These are phyloP conservation scores for Termitomyces eurrhizus DNA, from an alignment of 768 basidiomycete species.

Conservation along the genomic window DNA sequence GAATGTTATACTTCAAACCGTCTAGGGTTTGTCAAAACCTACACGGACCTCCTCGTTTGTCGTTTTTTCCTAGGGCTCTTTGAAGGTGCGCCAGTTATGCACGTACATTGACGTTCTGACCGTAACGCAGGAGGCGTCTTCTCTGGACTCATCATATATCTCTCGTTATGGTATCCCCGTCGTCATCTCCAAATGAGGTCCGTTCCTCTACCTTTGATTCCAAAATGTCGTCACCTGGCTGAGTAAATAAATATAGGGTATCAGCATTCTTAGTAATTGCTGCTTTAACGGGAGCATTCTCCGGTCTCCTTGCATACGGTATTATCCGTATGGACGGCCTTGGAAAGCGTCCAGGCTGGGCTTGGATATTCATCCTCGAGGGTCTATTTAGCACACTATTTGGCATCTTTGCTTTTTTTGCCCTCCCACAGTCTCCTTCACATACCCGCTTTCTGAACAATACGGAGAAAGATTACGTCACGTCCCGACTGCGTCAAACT, in stretches of 20 bases:
- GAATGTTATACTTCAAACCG: too few species aligned
- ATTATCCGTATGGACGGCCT: neutral
- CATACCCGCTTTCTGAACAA: neutral
- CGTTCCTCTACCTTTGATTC: neutral
- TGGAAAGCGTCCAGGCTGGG: neutral
- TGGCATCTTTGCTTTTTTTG: neutral
- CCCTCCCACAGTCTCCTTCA: neutral
- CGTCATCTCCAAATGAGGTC: neutral
- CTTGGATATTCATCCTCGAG: conserved; percentile 2
- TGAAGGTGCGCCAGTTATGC: neutral
- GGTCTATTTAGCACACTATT: neutral
- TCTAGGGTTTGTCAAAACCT: neutral
- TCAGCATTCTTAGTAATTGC: neutral
- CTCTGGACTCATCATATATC: neutral
- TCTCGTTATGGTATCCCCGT: neutral
- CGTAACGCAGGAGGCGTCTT: too few species aligned
- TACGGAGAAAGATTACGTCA: neutral
- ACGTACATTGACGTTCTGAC: too few species aligned
- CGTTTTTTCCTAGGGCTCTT: neutral
- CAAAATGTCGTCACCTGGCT: neutral
- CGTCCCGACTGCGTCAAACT: neutral
- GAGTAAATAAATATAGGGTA: neutral
- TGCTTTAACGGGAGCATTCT: neutral
- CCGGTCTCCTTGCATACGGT: neutral
- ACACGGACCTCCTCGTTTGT: neutral